Percentiles rank a stretch among this genome's conserved stretches.
Evolutionary conservation across 352 stramenopile species (phyloP).

Genomic region (Pythium phragmiticola): DNA sequence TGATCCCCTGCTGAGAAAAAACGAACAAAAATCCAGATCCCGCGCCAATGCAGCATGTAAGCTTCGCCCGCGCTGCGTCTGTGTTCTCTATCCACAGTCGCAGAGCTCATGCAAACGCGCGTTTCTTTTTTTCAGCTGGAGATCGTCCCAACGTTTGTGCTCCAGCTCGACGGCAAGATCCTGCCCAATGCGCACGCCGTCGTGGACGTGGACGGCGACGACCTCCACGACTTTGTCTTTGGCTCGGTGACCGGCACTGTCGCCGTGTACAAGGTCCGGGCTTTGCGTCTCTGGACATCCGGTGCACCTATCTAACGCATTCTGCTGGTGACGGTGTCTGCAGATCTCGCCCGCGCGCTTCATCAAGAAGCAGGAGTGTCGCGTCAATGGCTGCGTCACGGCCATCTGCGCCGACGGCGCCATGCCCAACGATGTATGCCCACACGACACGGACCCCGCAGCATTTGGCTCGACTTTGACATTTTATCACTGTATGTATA

Average conservation of each 20-base stretch:
- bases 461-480: background rate
- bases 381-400: constrained; percentile 69
- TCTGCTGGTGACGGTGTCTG: background rate
- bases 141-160: constrained; percentile 56
- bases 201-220: constrained; percentile 68
- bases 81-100: background rate
- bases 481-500: constrained; percentile 16
- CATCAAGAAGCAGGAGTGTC: constrained; percentile 52
- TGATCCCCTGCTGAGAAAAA: background rate
- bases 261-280: constrained; percentile 65
- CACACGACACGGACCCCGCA: background rate
- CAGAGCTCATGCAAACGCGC: background rate
- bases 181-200: constrained; percentile 66
- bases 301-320: background rate
- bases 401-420: constrained; percentile 59
- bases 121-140: constrained; percentile 42
- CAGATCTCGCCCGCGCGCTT: constrained; percentile 54
- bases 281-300: background rate
- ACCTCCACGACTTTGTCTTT: constrained; percentile 61
- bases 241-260: constrained; percentile 60
- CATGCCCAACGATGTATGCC: constrained; percentile 37
- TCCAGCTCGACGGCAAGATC: constrained; percentile 65
- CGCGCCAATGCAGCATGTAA: constrained; percentile 14
- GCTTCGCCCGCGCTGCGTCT: background rate
- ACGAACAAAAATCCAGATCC: background rate